Base-by-base conservation (phyloP, 352 stramenopile species). In the Aphanomyces cochlioides region DNA sequence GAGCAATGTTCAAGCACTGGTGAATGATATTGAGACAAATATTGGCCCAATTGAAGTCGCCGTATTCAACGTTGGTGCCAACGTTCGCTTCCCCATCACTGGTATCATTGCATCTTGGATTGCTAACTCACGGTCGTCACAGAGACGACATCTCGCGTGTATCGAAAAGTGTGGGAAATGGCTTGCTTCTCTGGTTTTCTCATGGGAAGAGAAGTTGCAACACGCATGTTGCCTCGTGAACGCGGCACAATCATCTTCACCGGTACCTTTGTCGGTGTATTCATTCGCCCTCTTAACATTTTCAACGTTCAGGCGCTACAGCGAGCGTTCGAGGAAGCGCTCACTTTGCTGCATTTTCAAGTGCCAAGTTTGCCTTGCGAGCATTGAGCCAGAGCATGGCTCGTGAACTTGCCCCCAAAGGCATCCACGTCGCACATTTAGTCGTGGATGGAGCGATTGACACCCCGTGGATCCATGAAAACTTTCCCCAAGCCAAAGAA, bases 241-340 rank as follows among this genome's bases (percentile, higher is more conserved):
- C 28, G 56, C 34, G 77, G 78, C 60, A 79, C 67, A 10, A 76
- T 85, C 58, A 67, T 85, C 15, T 77, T 85, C 47, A 83, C 78
- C 0, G 78, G 57, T 66, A 45, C 7, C 7, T 15, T 5, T 58
- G 15, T 19, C 21, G 15, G n/a, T 13, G 38, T 37, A 15, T 7
- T 36, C 56, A 43, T 60, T 15, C 13, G 15, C 28, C 19, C 4
- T 13, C 36, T n/a, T 41, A 63, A 41, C 10, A 6, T 53, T 41
- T 15, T 7, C 57, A 36, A 53, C 12, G 15, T 34, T 37, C 53
- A 66, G 63, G 79, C 38, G 79, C 79, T 17, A 82, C 79, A 13
- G 77, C 77, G 5, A 76, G 65, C n/a, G 19, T 81, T 19, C 61
- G 76, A 34, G 75, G 77, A 17, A 63, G 66, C 15, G 65, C 75